Percentiles rank a stretch among this genome's conserved stretches.
Evolutionary conservation across 2,329 filamentous ascomycete species (phyloP).

Genomic region (Penicillium sp.): DNA sequence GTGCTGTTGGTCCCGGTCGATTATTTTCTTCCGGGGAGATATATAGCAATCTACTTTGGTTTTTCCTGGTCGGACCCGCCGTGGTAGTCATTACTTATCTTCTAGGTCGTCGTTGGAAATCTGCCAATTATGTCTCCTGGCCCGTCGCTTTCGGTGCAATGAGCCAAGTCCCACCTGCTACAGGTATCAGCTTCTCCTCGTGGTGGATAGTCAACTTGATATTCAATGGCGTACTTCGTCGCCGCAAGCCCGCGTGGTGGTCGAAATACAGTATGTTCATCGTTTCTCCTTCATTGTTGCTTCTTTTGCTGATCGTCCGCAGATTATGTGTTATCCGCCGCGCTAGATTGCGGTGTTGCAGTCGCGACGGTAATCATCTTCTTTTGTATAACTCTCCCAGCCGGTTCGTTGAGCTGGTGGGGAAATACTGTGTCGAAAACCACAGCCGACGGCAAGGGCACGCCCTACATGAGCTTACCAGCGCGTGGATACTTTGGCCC

Average conservation of each 20-base stretch:
- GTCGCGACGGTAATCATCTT: conserved; percentile 47
- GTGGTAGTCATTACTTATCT: conserved; percentile 61
- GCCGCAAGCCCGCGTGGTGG: conserved; percentile 49
- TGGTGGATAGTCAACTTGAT: conserved; percentile 57
- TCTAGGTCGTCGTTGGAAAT: conserved; percentile 60
- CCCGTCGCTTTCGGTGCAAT: conserved; percentile 68
- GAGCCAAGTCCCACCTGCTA: conserved; percentile 65
- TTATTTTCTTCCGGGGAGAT: conserved; percentile 64
- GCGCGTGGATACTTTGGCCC: conserved; percentile 34
- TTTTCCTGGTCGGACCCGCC: conserved; percentile 67
- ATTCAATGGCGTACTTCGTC: conserved; percentile 49
- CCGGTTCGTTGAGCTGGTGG: conserved; percentile 43
- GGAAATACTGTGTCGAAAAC: conserved; percentile 40
- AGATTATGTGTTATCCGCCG: conserved; percentile 48
- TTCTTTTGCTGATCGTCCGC: conserved; percentile 7
- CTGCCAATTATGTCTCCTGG: conserved; percentile 65
- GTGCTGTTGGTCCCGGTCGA: conserved; percentile 65
- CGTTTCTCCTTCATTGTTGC: not conserved
- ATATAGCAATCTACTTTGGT: conserved; percentile 66
- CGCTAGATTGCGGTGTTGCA: conserved; percentile 45
- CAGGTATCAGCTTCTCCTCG: conserved; percentile 67
- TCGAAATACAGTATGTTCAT: conserved; percentile 45
- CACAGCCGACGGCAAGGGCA: conserved; percentile 46
- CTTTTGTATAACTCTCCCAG: conserved; percentile 46
- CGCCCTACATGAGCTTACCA: conserved; percentile 34